phyloP scores from a whole-genome alignment of 352 stramenopile species.

The Pythium brachiatum region DNA sequence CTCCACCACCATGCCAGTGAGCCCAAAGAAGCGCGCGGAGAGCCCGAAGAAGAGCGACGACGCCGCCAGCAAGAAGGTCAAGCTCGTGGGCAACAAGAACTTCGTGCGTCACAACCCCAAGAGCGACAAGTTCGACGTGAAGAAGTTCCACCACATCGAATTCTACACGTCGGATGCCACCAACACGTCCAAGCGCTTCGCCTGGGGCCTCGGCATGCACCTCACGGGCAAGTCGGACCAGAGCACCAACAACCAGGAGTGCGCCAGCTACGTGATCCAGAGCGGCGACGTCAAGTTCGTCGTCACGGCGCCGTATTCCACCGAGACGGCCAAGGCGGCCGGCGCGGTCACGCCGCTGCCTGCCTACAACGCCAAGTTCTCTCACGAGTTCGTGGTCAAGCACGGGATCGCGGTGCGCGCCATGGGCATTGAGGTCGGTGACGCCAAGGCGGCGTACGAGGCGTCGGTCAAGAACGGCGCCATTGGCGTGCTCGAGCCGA shows the following conservation, averaged over 20 bases:
- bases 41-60: slow-evolving; percentile 14
- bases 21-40: slow-evolving; percentile 11
- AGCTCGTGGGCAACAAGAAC: slow-evolving; percentile 73
- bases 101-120: slow-evolving; percentile 77
- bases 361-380: slow-evolving; percentile 61
- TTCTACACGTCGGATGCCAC: slow-evolving; percentile 83
- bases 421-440: slow-evolving; percentile 77
- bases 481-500: slow-evolving; percentile 49
- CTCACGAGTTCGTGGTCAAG: slow-evolving; percentile 77
- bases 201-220: slow-evolving; percentile 81
- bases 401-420: slow-evolving; percentile 81
- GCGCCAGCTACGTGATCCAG: slow-evolving; percentile 83
- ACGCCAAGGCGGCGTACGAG: slow-evolving; percentile 80
- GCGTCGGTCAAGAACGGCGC: slow-evolving; percentile 71
- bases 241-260: slow-evolving; percentile 84
- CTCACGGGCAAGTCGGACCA: slow-evolving; percentile 82
- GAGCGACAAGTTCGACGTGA: slow-evolving; percentile 72
- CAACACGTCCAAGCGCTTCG: slow-evolving; percentile 75
- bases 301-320: slow-evolving; percentile 87
- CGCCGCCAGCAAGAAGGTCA: slow-evolving; percentile 40
- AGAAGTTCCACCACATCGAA: slow-evolving; percentile 84
- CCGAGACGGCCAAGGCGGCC: slow-evolving; percentile 56
- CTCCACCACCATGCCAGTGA: slow-evolving; percentile 8
- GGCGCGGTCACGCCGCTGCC: slow-evolving; percentile 51
- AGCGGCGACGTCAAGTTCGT: slow-evolving; percentile 81